Evolutionary conservation across 2,329 filamentous ascomycete species (phyloP), one percentile per base, ranked within the genome.

Genomic region (Pezicula radicicola): DNA sequence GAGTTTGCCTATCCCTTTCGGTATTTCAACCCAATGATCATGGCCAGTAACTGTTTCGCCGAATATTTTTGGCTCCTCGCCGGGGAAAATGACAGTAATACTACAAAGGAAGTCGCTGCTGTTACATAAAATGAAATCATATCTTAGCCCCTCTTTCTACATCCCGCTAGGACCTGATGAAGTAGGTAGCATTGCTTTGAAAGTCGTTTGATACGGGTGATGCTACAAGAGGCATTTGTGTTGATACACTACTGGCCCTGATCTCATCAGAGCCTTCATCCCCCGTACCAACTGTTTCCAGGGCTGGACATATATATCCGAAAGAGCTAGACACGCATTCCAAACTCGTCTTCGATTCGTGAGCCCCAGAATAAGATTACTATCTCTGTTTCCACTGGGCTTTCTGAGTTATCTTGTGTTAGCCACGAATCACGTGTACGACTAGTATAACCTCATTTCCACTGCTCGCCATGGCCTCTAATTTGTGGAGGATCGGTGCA

Each of bases 191-290:
- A 16, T 51, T 25, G 13, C 21, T n/a, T 13, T 47, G 44, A 19
- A 18, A 30, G 37, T 51, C 48, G 21, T 46, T 49, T 16, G 28
- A 25, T 7, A 55, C 36, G 10, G 51, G 51, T 40, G 36, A 39
- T 35, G 47, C 45, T 8, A 56, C 51, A 44, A 56, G 43, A 19
- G 54, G 51, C 51, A 54, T 45, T 4, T 45, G 45, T n/a, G 53
- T 43, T 21, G 41, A 43, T 9, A 43, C 13, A 27, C 41, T 25
- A 27, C 13, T 27, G 13, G 3, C 41, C 16, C 21, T 15, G 41
- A 43, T 19, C 16, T 43, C 19, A 47, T 33, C 50, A 39, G 42
- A 7, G 44, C 48, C n/a, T 9, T 16, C 27, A 21, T 51, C 39
- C 15, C 40, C 33, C 36, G 51, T 46, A 16, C 27, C 44, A n/a